These are phyloP conservation scores for Phlyctochytrium arcticum DNA, from an alignment of 192 early-diverging fungal species.

Conservation along the genomic window DNA sequence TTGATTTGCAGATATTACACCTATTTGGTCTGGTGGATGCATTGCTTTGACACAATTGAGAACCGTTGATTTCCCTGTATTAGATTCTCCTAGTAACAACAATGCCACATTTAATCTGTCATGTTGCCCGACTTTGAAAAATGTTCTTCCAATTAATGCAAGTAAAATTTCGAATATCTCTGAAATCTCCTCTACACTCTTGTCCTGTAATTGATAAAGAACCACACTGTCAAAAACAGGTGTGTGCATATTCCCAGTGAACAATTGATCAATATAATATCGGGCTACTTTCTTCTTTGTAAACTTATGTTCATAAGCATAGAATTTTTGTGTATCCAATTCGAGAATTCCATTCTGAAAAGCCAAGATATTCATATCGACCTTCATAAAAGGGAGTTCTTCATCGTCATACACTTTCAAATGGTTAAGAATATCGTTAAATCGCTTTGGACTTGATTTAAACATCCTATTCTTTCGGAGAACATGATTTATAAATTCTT, in stretches of 20 bases:
- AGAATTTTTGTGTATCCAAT: background rate
- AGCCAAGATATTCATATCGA: constrained; percentile 7
- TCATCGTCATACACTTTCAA: constrained; percentile 1
- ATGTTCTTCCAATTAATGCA: background rate
- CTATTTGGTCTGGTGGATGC: background rate
- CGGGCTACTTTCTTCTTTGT: background rate
- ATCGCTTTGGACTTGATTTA: constrained; percentile 5
- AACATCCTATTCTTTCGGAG: background rate
- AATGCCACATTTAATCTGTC: background rate
- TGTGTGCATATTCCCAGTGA: background rate
- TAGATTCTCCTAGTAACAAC: background rate
- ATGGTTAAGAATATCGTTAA: background rate
- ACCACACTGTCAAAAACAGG: background rate
- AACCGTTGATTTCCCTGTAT: constrained; percentile 3
- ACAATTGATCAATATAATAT: background rate
- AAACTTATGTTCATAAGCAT: background rate
- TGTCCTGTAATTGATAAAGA: background rate
- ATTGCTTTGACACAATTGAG: background rate
- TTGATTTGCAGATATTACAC: background rate
- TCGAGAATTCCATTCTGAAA: background rate
- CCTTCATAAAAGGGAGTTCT: constrained; percentile 1
- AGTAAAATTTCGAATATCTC: background rate
- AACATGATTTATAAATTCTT: constrained; percentile 6
- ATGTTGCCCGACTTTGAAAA: background rate
- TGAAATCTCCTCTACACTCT: background rate